Evolutionary conservation across 805 yeast species (phyloP).

Genomic region (Pichia pseudocactophila): DNA sequence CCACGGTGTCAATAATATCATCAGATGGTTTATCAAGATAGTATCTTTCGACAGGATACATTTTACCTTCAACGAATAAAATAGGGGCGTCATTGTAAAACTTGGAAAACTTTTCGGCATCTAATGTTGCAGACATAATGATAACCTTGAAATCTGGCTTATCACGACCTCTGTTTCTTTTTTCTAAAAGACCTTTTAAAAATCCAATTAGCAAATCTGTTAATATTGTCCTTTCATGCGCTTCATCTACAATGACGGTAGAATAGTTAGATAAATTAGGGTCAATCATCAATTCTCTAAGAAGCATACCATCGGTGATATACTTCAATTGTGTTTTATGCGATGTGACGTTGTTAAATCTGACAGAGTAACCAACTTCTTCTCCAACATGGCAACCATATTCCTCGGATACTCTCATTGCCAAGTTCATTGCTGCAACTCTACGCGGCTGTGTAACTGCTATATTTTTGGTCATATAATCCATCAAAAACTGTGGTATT

Average conservation of each 20-base stretch:
- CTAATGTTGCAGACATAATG: constrained; percentile 94
- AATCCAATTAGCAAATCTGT: constrained; percentile 89
- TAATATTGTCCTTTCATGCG: constrained; percentile 90
- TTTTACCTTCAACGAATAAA: constrained; percentile 80
- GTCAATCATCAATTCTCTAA: constrained; percentile 83
- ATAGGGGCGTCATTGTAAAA: constrained; percentile 81
- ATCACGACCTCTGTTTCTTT: constrained; percentile 36
- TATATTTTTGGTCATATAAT: constrained; percentile 39
- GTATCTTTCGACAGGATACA: constrained; percentile 69
- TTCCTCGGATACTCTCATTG: constrained; percentile 87
- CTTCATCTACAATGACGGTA: constrained; percentile 85
- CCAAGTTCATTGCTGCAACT: constrained; percentile 93
- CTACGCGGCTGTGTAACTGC: constrained; percentile 97
- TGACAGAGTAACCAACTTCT: constrained; percentile 85
- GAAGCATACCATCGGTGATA: constrained; percentile 94
- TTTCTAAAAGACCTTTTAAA: constrained; percentile 52
- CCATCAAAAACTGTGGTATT: constrained; percentile 83
- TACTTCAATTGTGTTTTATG: constrained; percentile 65
- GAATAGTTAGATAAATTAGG: constrained; percentile 54
- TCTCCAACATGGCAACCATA: constrained; percentile 68
- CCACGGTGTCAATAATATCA: constrained; percentile 74
- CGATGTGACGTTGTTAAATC: constrained; percentile 68
- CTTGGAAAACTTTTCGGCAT: constrained; percentile 75
- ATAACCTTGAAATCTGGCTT: constrained; percentile 49
- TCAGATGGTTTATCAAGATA: constrained; percentile 60